These are phyloP conservation scores for Neophaeococcomyces aloes DNA, from an alignment of 2,329 filamentous ascomycete species.

Conservation along the genomic window DNA sequence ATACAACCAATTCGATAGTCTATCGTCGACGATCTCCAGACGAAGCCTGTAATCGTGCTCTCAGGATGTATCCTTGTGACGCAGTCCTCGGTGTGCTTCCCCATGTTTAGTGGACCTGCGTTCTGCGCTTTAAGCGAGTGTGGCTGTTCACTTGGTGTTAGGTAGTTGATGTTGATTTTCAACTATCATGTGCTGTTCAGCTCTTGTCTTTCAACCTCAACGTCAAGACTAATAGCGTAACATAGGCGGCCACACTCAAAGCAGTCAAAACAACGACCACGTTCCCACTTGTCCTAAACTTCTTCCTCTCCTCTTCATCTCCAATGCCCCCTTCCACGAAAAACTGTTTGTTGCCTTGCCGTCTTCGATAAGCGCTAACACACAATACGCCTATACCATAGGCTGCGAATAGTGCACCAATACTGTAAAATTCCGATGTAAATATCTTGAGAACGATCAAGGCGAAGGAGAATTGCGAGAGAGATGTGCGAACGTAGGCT, in stretches of 20 bases:
- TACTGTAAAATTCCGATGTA: conserved; percentile 89
- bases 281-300: conserved; percentile 56
- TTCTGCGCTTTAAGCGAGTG: too few species aligned
- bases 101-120: too few species aligned
- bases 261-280: conserved; percentile 53
- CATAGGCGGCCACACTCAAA: conserved; percentile 52
- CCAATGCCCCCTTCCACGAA: conserved; percentile 46
- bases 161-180: too few species aligned
- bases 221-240: conserved; percentile 49
- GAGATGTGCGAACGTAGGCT: conserved; percentile 86
- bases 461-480: conserved; percentile 90
- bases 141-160: background rate
- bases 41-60: too few species aligned
- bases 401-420: conserved; percentile 88
- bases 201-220: conserved; percentile 27
- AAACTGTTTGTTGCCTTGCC: conserved; percentile 90
- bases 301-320: conserved; percentile 50
- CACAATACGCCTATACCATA: conserved; percentile 79
- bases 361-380: conserved; percentile 73
- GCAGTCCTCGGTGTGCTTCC: too few species aligned
- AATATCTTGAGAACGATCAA: conserved; percentile 95
- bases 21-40: too few species aligned
- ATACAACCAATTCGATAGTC: too few species aligned
- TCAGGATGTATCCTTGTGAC: too few species aligned
- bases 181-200: background rate